Evolutionary conservation across 1,284 basidiomycete species (phyloP), one percentile per base, ranked within the genome.

Genomic region (Leccinum ponderosum): DNA sequence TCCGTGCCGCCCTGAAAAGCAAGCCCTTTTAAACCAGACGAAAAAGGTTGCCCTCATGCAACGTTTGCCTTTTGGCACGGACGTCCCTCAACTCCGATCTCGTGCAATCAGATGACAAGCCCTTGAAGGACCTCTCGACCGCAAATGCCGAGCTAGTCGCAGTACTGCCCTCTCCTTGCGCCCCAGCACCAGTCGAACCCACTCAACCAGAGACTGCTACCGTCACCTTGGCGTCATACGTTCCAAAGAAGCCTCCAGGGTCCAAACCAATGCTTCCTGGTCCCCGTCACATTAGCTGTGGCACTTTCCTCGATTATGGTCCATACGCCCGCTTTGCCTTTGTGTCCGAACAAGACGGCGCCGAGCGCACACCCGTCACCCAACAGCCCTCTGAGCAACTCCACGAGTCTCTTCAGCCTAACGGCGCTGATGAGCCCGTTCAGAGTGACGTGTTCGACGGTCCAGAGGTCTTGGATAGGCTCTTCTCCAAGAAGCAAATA

Each of bases 241-340:
- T 75, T 27, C 70, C 76, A 27, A 81, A 80, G 63, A 78, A 80
- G 27, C 66, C 77, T 2, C 69, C 76, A 57, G 72, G 75, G 47
- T 64, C 69, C 54, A 76, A 74, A 61, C 72, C 75, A 58, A 74
- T 78, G 50, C 73, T 78, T 39, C 79, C 82, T 5, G 73, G 77
- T 0, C 76, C 84, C 9, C 83, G 87, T 52, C 79, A 77, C 20
- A 72, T 90, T 42, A 82, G 83, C 52, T 80, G 83, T 35, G 89
- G 88, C 56, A 74, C 79, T 2, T 92, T 91, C 69, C 77, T 93
- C 9, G 87, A 93, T 70, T 93, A 93, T 69, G 91, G 91, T 0
- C 80, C 81, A 7, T 88, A 81, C 67, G 75, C 89, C 2, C 87
- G 83, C 68, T 93, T 93, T 73, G 90, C 90, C 0, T 91, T 91